Conservation (phyloP, 129 eudicot genomes). For the Chrysanthemum makinoi region DNA sequence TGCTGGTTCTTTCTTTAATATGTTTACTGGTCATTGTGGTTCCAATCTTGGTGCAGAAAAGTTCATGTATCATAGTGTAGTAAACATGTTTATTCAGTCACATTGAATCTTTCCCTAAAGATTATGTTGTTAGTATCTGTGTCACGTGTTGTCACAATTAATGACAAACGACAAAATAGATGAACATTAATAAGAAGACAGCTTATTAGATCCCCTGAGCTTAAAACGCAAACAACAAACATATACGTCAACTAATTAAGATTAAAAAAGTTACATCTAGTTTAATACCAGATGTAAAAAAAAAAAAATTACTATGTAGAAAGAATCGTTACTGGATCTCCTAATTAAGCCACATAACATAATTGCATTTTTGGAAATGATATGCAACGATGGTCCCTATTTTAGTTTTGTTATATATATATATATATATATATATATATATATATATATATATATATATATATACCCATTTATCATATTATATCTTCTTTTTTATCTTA, state of each 20-base stretch:
- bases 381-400: too few relatives aligned
- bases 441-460: too few relatives aligned
- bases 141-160: neutral
- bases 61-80: neutral
- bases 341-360: neutral
- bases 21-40: neutral
- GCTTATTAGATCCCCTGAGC: neutral
- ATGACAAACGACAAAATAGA: constrained; percentile 3
- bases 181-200: neutral
- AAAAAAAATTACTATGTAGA: too few relatives aligned
- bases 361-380: too few relatives aligned
- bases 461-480: too few relatives aligned
- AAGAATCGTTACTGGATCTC: neutral
- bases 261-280: too few relatives aligned
- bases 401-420: too few relatives aligned
- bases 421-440: too few relatives aligned
- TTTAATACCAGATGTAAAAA: too few relatives aligned
- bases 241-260: too few relatives aligned
- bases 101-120: neutral
- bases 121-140: neutral
- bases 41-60: neutral
- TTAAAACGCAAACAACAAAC: too few relatives aligned
- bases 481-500: too few relatives aligned
- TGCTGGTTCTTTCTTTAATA: neutral
- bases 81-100: neutral